These are phyloP conservation scores for Hypoxylon cercidicola DNA, from an alignment of 495 filamentous ascomycete genomes.

Conservation along the genomic window DNA sequence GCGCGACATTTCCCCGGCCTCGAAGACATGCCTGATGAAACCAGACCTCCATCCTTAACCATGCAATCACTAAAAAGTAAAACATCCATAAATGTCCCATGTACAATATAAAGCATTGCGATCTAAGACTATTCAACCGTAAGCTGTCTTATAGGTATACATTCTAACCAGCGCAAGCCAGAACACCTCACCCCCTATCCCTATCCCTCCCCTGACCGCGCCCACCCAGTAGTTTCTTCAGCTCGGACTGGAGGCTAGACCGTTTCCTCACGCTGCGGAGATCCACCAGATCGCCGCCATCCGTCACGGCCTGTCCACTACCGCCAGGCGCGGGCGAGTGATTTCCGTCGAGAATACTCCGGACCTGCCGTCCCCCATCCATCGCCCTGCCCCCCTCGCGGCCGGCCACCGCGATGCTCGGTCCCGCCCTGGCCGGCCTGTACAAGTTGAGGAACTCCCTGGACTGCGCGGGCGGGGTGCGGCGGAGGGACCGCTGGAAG, in stretches of 20 bases:
- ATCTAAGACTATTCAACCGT: too few relatives aligned
- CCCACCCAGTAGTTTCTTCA: conserved; percentile 52
- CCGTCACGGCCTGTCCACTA: conserved; percentile 15
- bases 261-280: conserved; percentile 31
- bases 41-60: background rate
- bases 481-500: conserved; percentile 10
- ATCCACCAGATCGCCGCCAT: conserved; percentile 17
- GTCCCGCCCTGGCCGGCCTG: background rate
- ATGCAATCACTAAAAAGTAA: background rate
- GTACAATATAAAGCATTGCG: too few relatives aligned
- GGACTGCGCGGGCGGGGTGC: conserved; percentile 40
- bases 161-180: background rate
- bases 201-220: conserved; percentile 16
- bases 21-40: background rate
- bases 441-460: conserved; percentile 37
- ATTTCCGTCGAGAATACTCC: conserved; percentile 12
- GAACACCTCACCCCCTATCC: conserved; percentile 4
- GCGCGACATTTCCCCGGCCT: background rate
- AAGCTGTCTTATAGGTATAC: background rate
- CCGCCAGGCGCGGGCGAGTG: conserved; percentile 19
- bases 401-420: conserved; percentile 26
- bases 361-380: conserved; percentile 10
- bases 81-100: too few relatives aligned
- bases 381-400: conserved; percentile 4
- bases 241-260: conserved; percentile 46